Evolutionary conservation across 2,329 filamentous ascomycete genomes (phyloP), one percentile per base, ranked within the genome.

Genomic region (Allantophomopsis lycopodina): DNA sequence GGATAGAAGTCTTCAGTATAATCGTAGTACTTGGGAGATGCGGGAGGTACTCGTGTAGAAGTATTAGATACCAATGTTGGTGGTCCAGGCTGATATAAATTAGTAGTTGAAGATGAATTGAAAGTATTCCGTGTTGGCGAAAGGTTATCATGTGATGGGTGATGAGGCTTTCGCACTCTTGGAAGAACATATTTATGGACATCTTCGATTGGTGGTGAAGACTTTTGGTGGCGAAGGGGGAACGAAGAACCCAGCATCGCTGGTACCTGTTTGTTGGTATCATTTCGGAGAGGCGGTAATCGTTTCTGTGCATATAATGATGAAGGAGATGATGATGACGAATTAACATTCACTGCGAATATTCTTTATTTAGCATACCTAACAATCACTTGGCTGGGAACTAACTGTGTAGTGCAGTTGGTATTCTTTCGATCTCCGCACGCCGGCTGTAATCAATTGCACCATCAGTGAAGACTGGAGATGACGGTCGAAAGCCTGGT

Each of bases 401-500:
- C 23, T 28, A 10, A 28, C 23, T 8, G 3, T 28, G 23, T 8
- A 8, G 47, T 43, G 55, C 54, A 45, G 49, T 45, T 39, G 46
- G 43, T 8, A 42, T 38, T 38, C 52, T 44, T 30, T 56, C 50
- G 41, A 56, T 53, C 41, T 57, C 55, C 36, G 50, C 51, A 37
- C 52, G 51, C 11, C 53, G 50, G 42, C 46, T 53, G 40, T 56
- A 55, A 37, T 56, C 52, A 40, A 53, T 39, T 2, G 36, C 42
- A n/a, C 50, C 52, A 47, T 55, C 52, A 10, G 51, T 54, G 30
- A 56, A 43, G 23, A 52, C 53, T 36, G 55, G 55, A 11, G 54
- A 57, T 13, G 50, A 54, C 32, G 54, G 54, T 3, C 52, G 52
- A 39, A 56, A 55, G 2, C 69, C 69, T 14, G 69, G 70, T 15